A percentile compares a stretch with the other conserved stretches of the same genome.
Conservation (phyloP, 2,329 filamentous ascomycete species). For the Dactylellina drechsleri region DNA sequence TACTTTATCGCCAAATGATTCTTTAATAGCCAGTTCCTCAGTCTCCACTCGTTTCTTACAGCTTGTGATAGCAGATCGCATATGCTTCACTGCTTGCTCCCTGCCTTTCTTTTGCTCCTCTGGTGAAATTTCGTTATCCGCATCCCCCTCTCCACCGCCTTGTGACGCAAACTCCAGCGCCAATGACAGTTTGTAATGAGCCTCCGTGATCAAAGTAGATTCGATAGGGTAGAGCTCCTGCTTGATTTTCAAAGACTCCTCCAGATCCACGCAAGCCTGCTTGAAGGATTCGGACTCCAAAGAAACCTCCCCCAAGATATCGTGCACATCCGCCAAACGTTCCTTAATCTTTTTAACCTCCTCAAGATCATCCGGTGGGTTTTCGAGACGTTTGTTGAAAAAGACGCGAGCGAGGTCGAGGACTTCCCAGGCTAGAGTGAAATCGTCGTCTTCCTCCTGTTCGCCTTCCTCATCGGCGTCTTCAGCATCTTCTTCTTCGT, state of each 20-base stretch:
- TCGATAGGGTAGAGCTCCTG: conserved; percentile 80
- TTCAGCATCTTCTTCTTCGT: conserved; percentile 60
- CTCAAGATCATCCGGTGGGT: conserved; percentile 56
- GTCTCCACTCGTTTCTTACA: conserved; percentile 56
- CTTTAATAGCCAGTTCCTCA: conserved; percentile 61
- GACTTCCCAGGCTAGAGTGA: conserved; percentile 80
- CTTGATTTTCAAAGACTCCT: conserved; percentile 80
- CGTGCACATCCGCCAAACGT: conserved; percentile 89
- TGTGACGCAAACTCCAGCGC: conserved; percentile 83
- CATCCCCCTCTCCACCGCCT: conserved; percentile 60
- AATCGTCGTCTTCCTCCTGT: conserved; percentile 69
- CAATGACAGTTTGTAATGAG: conserved; percentile 94
- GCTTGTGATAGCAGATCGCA: conserved; percentile 57
- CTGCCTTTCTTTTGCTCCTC: conserved; percentile 68
- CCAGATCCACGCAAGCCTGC: conserved; percentile 85
- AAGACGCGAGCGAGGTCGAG: conserved; percentile 79
- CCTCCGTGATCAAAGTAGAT: conserved; percentile 87
- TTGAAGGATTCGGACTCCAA: conserved; percentile 93
- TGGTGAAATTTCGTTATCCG: conserved; percentile 71
- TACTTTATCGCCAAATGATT: conserved; percentile 64
- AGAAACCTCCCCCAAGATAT: conserved; percentile 94
- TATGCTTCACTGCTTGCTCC: conserved; percentile 57
- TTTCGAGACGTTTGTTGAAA: conserved; percentile 68
- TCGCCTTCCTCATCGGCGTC: conserved; percentile 62
- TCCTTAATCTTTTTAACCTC: conserved; percentile 62